phyloP scores from a whole-genome alignment of 805 yeast genomes.

The Candida khao-thaluensis region DNA sequence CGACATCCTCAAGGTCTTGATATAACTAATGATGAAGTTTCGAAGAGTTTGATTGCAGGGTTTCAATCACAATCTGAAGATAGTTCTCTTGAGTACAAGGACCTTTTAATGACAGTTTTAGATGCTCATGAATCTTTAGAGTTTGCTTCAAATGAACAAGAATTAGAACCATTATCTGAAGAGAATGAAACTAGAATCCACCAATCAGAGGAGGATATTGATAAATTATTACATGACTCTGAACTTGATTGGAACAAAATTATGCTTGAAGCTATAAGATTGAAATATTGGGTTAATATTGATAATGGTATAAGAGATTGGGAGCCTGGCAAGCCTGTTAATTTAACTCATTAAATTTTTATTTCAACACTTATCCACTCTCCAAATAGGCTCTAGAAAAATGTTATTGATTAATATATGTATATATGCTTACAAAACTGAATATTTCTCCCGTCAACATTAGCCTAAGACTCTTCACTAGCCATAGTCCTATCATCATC shows the following conservation, averaged over 20 bases:
- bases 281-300: slow-evolving; percentile 84
- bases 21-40: slow-evolving; percentile 55
- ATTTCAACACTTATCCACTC: no score
- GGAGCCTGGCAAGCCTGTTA: slow-evolving; percentile 69
- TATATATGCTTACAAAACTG: slow-evolving; percentile 2
- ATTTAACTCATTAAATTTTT: slow-evolving; percentile 54
- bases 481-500: slow-evolving; percentile 45
- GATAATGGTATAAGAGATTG: slow-evolving; percentile 72
- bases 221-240: slow-evolving; percentile 42
- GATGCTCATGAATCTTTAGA: slow-evolving; percentile 85
- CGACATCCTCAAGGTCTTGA: slow-evolving; percentile 46
- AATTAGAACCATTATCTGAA: slow-evolving; percentile 48
- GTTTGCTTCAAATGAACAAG: slow-evolving; percentile 57
- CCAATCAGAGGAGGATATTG: slow-evolving; percentile 44
- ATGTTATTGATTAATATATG: no score
- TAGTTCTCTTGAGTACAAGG: slow-evolving; percentile 43
- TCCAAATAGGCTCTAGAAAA: no score
- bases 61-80: slow-evolving; percentile 36
- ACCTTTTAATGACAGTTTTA: slow-evolving; percentile 69
- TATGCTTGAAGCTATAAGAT: slow-evolving; percentile 61
- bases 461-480: slow-evolving; percentile 28
- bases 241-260: slow-evolving; percentile 54
- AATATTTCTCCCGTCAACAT: no score
- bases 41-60: slow-evolving; percentile 42
- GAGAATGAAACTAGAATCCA: slow-evolving; percentile 60